phyloP scores from a whole-genome alignment of 1,284 basidiomycete species.

The Trichosporon ovoides region DNA sequence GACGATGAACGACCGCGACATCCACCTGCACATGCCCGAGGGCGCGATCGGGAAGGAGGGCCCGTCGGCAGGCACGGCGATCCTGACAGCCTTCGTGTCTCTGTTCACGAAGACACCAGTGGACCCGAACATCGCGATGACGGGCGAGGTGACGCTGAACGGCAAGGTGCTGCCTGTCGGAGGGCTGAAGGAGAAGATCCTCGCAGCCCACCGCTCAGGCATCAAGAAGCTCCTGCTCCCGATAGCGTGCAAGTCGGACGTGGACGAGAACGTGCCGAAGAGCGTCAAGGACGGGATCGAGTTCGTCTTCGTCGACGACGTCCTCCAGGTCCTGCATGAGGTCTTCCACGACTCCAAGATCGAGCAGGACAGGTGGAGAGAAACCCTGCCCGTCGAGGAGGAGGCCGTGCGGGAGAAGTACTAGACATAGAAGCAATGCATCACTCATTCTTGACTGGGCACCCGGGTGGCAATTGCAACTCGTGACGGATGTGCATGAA shows the following conservation, averaged over 20 bases:
- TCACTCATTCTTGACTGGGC: no score
- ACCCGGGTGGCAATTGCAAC: no score
- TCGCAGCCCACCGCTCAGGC: slow-evolving; percentile 87
- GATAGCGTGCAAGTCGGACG: slow-evolving; percentile 78
- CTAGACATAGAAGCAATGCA: slow-evolving; percentile 9
- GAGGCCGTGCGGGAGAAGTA: slow-evolving; percentile 24
- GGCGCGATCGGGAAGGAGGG: slow-evolving; percentile 98
- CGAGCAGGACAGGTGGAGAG: slow-evolving; percentile 61
- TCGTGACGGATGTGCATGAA: no score
- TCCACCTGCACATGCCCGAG: slow-evolving; percentile 94
- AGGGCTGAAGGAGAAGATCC: slow-evolving; percentile 90
- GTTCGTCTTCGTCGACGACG: slow-evolving; percentile 85
- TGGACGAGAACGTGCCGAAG: slow-evolving; percentile 90
- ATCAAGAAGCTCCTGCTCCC: slow-evolving; percentile 84
- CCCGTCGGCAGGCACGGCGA: slow-evolving; percentile 90
- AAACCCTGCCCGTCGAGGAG: slow-evolving; percentile 49
- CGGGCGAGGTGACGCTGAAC: slow-evolving; percentile 86
- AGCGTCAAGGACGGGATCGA: slow-evolving; percentile 89
- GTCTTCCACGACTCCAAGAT: slow-evolving; percentile 65
- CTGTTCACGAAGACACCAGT: slow-evolving; percentile 79
- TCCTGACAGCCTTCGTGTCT: slow-evolving; percentile 83
- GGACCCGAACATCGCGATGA: slow-evolving; percentile 87
- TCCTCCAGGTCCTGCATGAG: slow-evolving; percentile 77
- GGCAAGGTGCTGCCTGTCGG: slow-evolving; percentile 91
- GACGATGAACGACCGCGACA: slow-evolving; percentile 75